These are phyloP conservation scores for Botrytis elliptica DNA, from an alignment of 2,329 filamentous ascomycete genomes.

Conservation along the genomic window DNA sequence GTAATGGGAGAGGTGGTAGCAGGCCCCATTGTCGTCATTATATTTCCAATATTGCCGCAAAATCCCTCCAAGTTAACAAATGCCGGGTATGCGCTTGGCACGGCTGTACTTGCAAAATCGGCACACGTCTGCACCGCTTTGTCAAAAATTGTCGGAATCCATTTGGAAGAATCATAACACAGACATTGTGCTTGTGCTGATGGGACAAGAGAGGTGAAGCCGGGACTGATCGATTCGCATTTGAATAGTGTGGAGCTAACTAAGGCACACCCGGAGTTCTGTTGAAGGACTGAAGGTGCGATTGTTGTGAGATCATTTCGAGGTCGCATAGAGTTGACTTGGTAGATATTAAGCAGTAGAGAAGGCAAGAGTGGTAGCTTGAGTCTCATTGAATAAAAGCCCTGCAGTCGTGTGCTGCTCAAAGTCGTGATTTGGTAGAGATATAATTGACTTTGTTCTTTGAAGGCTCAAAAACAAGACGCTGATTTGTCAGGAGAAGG, in stretches of 20 bases:
- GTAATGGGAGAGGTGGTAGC: background rate
- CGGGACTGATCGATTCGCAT: constrained; percentile 30
- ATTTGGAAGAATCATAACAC: constrained; percentile 33
- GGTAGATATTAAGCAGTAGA: constrained; percentile 6
- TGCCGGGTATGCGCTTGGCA: constrained; percentile 23
- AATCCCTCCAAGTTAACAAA: constrained; percentile 30
- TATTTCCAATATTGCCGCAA: constrained; percentile 14
- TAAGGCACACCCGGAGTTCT: constrained; percentile 25
- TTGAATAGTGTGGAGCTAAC: constrained; percentile 30
- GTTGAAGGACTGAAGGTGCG: constrained; percentile 22
- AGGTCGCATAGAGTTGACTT: background rate
- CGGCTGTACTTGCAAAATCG: constrained; percentile 26
- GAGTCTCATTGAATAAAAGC: constrained; percentile 4
- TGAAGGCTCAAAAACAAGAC: background rate
- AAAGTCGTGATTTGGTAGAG: background rate
- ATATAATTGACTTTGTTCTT: background rate
- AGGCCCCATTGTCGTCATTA: background rate
- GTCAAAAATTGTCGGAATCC: constrained; percentile 32
- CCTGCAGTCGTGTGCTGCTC: background rate
- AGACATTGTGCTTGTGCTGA: constrained; percentile 34
- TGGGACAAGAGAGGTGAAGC: constrained; percentile 29
- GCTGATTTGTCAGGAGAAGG: background rate
- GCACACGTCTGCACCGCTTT: constrained; percentile 31
- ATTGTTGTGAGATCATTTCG: constrained; percentile 11
- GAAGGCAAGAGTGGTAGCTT: constrained; percentile 6